Conservation (phyloP, 495 filamentous ascomycete genomes). For the Aspergillus biplanus region DNA sequence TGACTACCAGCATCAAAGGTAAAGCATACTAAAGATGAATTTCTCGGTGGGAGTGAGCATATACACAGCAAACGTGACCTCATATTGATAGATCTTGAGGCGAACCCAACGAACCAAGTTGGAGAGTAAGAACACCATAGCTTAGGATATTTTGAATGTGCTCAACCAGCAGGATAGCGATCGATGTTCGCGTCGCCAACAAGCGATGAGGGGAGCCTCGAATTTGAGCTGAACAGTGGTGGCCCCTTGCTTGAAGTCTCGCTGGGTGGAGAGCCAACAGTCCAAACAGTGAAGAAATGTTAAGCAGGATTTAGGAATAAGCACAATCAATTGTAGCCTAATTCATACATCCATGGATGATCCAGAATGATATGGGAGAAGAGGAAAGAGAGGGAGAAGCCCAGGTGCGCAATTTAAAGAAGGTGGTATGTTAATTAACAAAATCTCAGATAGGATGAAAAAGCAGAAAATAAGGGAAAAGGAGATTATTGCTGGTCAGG, state of each 20-base stretch:
- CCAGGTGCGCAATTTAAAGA: background rate
- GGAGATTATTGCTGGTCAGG: background rate
- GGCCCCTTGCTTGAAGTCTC: background rate
- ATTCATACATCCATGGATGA: too few relatives aligned
- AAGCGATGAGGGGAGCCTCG: background rate
- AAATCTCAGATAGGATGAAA: background rate
- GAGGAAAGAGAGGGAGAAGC: background rate
- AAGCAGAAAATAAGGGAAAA: background rate
- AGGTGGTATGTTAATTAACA: slow-evolving; percentile 7
- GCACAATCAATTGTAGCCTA: too few relatives aligned
- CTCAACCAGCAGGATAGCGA: background rate
- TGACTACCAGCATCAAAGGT: background rate
- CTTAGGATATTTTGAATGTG: slow-evolving; percentile 12
- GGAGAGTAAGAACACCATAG: slow-evolving; percentile 40
- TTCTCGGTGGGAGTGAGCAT: slow-evolving; percentile 86
- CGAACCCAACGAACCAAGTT: slow-evolving; percentile 66
- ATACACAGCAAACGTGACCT: slow-evolving; percentile 82
- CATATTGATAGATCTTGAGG: slow-evolving; percentile 83
- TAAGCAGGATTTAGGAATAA: background rate
- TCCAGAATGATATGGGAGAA: background rate
- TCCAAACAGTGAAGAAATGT: too few relatives aligned
- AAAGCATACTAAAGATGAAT: slow-evolving; percentile 76
- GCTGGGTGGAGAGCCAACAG: background rate
- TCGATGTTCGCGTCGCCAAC: background rate
- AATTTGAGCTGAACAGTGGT: background rate